Conservation (phyloP, 2,329 filamentous ascomycete species). For the Microdochium bolleyi region DNA sequence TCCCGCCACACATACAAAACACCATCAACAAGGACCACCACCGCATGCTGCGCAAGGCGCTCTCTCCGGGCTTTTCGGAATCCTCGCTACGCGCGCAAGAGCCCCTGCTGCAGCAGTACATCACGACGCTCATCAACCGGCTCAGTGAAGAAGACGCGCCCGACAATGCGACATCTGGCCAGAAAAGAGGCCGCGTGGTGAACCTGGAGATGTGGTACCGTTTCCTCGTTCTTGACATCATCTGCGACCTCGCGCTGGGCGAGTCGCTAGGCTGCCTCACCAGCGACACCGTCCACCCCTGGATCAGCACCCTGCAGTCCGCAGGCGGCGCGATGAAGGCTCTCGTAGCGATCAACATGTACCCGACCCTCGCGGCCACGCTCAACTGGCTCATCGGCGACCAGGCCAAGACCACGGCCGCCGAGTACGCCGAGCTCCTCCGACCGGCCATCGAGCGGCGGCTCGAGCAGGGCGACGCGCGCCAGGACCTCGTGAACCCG, state of each 20-base stretch:
- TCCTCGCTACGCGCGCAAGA: conserved; percentile 23
- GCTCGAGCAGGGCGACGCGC: conserved; percentile 1
- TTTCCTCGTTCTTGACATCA: conserved; percentile 5
- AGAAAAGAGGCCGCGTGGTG: not conserved
- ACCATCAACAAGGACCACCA: conserved; percentile 16
- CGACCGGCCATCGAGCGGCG: conserved; percentile 4
- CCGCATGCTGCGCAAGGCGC: conserved; percentile 12
- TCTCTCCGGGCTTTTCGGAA: conserved; percentile 23
- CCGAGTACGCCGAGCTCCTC: not conserved
- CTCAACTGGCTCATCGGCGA: conserved; percentile 1
- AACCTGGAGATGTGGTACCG: conserved; percentile 4
- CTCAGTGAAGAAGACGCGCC: conserved; percentile 2
- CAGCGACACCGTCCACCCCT: conserved; percentile 3
- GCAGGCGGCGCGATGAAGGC: conserved; percentile 1
- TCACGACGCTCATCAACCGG: conserved; percentile 16
- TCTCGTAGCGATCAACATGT: conserved; percentile 5
- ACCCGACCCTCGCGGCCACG: conserved; percentile 1
- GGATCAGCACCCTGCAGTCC: conserved; percentile 4
- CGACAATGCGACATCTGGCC: not conserved
- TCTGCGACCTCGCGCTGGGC: conserved; percentile 3
- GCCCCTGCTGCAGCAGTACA: conserved; percentile 17
- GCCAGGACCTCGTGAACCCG: conserved; percentile 4
- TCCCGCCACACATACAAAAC: conserved; percentile 10
- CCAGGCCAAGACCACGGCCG: not conserved
- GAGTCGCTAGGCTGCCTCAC: conserved; percentile 2